Evolutionary conservation across 306 rosid genomes (phyloP).

Genomic region (Corylus americana): DNA sequence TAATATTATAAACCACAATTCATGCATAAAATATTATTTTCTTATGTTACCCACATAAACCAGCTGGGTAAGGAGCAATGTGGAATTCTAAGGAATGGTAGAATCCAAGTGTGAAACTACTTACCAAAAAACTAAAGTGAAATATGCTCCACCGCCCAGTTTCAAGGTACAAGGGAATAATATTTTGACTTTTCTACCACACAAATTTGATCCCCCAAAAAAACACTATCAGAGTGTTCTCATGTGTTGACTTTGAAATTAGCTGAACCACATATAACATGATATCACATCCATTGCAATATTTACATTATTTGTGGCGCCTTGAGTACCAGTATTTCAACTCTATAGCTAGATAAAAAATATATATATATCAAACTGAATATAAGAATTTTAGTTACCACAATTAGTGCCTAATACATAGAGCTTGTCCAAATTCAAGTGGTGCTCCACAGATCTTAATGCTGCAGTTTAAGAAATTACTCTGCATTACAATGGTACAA

Average conservation of each 20-base stretch:
- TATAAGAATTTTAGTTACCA: slow-evolving; percentile 49
- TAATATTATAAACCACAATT: not conserved
- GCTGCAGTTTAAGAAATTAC: slow-evolving; percentile 96
- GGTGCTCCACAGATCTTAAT: slow-evolving; percentile 87
- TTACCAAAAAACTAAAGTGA: not conserved
- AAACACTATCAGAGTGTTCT: not conserved
- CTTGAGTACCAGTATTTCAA: not conserved
- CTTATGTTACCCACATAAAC: not conserved
- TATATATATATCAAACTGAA: slow-evolving; percentile 12
- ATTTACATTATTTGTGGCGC: not conserved
- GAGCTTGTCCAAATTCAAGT: slow-evolving; percentile 93
- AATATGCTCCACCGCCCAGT: not conserved
- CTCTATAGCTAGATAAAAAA: not conserved
- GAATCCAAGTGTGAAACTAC: not conserved
- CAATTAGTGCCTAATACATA: slow-evolving; percentile 97
- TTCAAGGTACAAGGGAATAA: not conserved
- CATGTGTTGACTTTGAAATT: not conserved
- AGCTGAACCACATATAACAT: not conserved
- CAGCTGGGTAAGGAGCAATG: not conserved
- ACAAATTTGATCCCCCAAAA: not conserved
- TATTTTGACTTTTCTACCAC: not conserved
- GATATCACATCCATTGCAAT: not conserved
- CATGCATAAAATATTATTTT: not conserved
- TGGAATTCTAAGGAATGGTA: not conserved
- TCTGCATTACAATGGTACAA: slow-evolving; percentile 91